These are phyloP conservation scores for Kwoniella sp. DNA, from an alignment of 768 basidiomycete species.

Conservation along the genomic window DNA sequence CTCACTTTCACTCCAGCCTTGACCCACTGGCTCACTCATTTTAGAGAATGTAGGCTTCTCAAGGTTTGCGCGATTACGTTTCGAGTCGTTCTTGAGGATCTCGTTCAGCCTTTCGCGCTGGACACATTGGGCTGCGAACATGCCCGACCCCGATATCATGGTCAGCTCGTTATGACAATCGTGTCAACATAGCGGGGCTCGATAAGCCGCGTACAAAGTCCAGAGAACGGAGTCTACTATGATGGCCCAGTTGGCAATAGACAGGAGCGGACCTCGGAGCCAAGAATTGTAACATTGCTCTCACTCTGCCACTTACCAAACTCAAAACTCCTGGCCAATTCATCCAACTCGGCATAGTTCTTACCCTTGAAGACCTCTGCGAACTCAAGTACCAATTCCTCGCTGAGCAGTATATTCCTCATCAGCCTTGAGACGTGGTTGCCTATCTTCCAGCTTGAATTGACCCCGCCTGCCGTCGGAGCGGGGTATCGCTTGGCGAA, in stretches of 20 bases:
- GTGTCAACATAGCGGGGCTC: too few species aligned
- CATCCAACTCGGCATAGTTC: conserved; percentile 64
- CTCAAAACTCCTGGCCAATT: conserved; percentile 72
- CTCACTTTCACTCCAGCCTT: too few species aligned
- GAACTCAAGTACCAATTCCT: conserved; percentile 48
- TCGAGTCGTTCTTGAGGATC: conserved; percentile 48
- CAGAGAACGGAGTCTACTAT: too few species aligned
- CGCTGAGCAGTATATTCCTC: conserved; percentile 69
- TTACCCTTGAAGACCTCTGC: conserved; percentile 58
- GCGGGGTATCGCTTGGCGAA: conserved; percentile 59
- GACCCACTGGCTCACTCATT: too few species aligned
- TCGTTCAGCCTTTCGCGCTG: conserved; percentile 68
- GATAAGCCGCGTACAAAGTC: too few species aligned
- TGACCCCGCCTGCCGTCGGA: conserved; percentile 51
- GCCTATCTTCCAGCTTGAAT: conserved; percentile 20
- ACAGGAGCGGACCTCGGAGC: too few species aligned
- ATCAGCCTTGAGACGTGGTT: conserved; percentile 61
- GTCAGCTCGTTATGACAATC: too few species aligned
- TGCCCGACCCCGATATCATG: too few species aligned
- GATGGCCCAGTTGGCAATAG: too few species aligned
- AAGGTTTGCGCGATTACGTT: background rate
- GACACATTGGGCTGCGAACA: conserved; percentile 62
- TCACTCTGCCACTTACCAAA: conserved; percentile 60
- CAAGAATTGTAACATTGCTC: too few species aligned
- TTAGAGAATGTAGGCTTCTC: too few species aligned